Percentiles rank a stretch among this genome's conserved stretches.
phyloP scores from a whole-genome alignment of 352 stramenopile genomes.

The Phytophthora foliorum region DNA sequence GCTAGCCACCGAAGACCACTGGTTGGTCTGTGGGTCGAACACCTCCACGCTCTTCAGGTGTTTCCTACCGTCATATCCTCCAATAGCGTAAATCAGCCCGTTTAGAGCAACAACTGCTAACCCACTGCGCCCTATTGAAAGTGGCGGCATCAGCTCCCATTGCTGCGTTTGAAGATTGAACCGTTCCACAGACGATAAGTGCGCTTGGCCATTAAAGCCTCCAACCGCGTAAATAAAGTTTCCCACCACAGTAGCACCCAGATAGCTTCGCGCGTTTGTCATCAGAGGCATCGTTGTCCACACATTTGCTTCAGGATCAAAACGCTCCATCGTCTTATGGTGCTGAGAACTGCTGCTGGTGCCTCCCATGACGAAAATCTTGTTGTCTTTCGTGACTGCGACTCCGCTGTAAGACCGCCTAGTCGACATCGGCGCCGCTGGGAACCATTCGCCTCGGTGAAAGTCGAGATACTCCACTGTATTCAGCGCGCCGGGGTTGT shows the following conservation, averaged over 20 bases:
- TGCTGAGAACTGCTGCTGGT: conserved; percentile 68
- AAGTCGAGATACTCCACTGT: conserved; percentile 79
- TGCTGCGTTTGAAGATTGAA: conserved; percentile 53
- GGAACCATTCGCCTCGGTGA: conserved; percentile 64
- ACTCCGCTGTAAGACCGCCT: conserved; percentile 74
- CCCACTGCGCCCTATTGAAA: conserved; percentile 66
- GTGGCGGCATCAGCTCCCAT: conserved; percentile 65
- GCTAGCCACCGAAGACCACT: conserved; percentile 52
- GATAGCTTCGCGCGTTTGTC: conserved; percentile 67
- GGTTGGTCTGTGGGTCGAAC: conserved; percentile 56
- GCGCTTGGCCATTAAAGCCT: conserved; percentile 76
- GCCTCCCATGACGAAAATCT: conserved; percentile 72
- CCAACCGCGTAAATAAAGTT: conserved; percentile 73
- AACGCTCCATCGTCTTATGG: conserved; percentile 64
- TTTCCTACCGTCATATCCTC: conserved; percentile 71
- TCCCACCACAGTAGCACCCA: conserved; percentile 57
- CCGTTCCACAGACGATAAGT: conserved; percentile 65
- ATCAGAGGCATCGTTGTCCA: conserved; percentile 69
- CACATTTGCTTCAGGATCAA: conserved; percentile 58
- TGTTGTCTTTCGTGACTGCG: conserved; percentile 52
- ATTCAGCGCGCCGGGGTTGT: conserved; percentile 61
- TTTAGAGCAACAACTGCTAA: conserved; percentile 62
- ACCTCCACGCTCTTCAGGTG: conserved; percentile 78
- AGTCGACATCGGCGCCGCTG: conserved; percentile 58
- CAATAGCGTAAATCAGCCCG: conserved; percentile 68